Conservation (phyloP, 768 basidiomycete species). For the Leccinum subgranulosum region DNA sequence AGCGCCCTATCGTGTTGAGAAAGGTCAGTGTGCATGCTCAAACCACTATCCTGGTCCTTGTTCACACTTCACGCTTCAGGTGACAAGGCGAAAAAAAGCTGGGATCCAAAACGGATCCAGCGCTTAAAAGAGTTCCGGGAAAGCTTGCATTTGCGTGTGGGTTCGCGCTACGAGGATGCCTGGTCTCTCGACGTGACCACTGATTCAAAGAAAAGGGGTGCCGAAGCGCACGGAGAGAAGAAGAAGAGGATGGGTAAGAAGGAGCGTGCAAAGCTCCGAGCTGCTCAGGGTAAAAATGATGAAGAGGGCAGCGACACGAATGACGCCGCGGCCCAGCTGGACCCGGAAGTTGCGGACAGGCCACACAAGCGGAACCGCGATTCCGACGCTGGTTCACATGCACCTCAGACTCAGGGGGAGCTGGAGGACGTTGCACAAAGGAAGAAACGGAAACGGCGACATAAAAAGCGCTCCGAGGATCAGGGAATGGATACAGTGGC, state of each 20-base stretch:
- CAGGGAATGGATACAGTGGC: not conserved
- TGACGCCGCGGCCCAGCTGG: not conserved
- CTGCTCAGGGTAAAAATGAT: slow-evolving; percentile 16
- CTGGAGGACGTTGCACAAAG: slow-evolving; percentile 11
- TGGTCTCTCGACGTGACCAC: slow-evolving; percentile 15
- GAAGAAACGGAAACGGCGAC: slow-evolving; percentile 43
- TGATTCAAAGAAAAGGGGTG: slow-evolving; percentile 3
- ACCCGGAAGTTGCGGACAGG: not conserved
- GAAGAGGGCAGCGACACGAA: slow-evolving; percentile 4
- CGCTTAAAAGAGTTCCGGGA: slow-evolving; percentile 72
- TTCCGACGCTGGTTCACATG: slow-evolving; percentile 5
- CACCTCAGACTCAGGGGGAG: slow-evolving; percentile 7
- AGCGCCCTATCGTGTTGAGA: slow-evolving; percentile 80
- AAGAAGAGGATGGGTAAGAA: slow-evolving; percentile 74
- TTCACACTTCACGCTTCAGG: slow-evolving; percentile 6
- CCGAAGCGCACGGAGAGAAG: slow-evolving; percentile 21
- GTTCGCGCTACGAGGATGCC: slow-evolving; percentile 13
- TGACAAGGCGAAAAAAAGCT: slow-evolving; percentile 34
- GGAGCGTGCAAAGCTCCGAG: slow-evolving; percentile 55
- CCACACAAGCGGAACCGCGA: slow-evolving; percentile 19
- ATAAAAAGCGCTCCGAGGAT: slow-evolving; percentile 32
- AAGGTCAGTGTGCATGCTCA: slow-evolving; percentile 20
- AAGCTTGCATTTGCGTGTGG: slow-evolving; percentile 47
- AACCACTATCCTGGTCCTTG: not conserved
- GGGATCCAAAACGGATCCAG: slow-evolving; percentile 62